Base-by-base conservation (phyloP, 768 basidiomycete species). In the Lactifluus volemus region DNA sequence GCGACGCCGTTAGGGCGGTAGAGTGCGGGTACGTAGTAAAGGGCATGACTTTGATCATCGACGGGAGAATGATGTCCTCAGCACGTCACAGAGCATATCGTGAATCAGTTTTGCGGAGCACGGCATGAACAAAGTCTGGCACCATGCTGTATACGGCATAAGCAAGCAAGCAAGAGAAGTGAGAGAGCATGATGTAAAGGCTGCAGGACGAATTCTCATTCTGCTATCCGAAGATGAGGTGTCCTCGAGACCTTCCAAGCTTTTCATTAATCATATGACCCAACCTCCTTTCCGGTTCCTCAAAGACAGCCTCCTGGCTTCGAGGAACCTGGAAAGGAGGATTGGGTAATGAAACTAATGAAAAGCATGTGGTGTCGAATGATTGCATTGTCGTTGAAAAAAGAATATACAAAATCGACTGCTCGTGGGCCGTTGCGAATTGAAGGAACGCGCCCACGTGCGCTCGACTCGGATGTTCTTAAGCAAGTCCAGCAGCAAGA, bases 131-230 rank as follows among this genome's bases (percentile, higher is more conserved):
- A 51, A 81, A 84, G 49, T 82, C 74, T 0, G 93, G 91, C 11
- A 92, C 83, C 74, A 97, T 89, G 70, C 95, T 98, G 45, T 12
- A 38, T n/a, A n/a, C 25, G 25, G 9, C 30, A 25, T 10, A 32
- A 11, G 4, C 15, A 34, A 7, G n/a, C 17, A 17, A 30, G 17
- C 29, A 9, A 25, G 5, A 21, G 38, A n/a, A 29, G 10, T 10
- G 59, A 47, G 8, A 34, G 44, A 19, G 60, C 51, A 44, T 19
- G 10, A 45, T 41, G 81, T 47, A 98, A 68, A 12, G 97, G 95
- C 9, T 92, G 75, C 29, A 99, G 73, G 2, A 98, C 95, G 65
- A 98, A 99, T 70, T 97, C 95, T 32, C 97, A 75, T 72, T 98
- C 97, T 2, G 73, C 71, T 14, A 97, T 69, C 36, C 86, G 77